These are phyloP conservation scores for Thamnidium elegans DNA, from an alignment of 192 early-diverging fungal genomes.

Conservation along the genomic window DNA sequence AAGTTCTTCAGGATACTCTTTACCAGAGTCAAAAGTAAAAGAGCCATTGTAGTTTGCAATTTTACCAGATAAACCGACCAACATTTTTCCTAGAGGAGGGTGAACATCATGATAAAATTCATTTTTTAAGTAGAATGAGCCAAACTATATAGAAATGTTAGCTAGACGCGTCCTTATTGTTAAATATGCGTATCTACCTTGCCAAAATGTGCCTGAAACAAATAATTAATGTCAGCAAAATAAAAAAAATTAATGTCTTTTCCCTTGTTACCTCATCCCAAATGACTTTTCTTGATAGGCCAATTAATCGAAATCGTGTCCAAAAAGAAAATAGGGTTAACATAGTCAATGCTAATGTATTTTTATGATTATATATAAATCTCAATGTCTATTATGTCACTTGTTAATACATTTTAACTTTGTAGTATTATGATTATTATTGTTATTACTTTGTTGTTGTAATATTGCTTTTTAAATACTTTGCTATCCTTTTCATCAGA, in stretches of 20 bases:
- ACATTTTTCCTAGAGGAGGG: slow-evolving; percentile 96
- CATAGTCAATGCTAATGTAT: slow-evolving; percentile 44
- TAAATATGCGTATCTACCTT: slow-evolving; percentile 35
- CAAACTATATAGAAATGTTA: slow-evolving; percentile 66
- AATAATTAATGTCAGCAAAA: neutral
- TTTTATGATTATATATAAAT: slow-evolving; percentile 45
- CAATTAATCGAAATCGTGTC: slow-evolving; percentile 65
- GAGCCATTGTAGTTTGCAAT: slow-evolving; percentile 84
- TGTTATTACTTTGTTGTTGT: too few relatives aligned
- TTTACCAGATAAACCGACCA: slow-evolving; percentile 80
- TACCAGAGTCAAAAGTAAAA: slow-evolving; percentile 81
- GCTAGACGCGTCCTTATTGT: neutral
- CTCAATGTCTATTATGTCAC: slow-evolving; percentile 22
- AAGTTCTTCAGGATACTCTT: slow-evolving; percentile 73
- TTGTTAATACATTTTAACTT: too few relatives aligned
- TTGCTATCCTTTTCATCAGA: neutral
- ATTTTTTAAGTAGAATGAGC: slow-evolving; percentile 85
- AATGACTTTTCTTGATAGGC: slow-evolving; percentile 56
- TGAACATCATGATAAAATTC: slow-evolving; percentile 99
- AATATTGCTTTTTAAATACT: neutral
- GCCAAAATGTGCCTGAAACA: slow-evolving; percentile 52
- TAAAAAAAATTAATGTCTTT: neutral
- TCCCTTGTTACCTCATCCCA: slow-evolving; percentile 56
- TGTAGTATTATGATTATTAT: too few relatives aligned
- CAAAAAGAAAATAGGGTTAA: slow-evolving; percentile 65